These are phyloP conservation scores for Spizellomyces sp. DNA, from an alignment of 192 early-diverging fungal genomes.

Conservation along the genomic window DNA sequence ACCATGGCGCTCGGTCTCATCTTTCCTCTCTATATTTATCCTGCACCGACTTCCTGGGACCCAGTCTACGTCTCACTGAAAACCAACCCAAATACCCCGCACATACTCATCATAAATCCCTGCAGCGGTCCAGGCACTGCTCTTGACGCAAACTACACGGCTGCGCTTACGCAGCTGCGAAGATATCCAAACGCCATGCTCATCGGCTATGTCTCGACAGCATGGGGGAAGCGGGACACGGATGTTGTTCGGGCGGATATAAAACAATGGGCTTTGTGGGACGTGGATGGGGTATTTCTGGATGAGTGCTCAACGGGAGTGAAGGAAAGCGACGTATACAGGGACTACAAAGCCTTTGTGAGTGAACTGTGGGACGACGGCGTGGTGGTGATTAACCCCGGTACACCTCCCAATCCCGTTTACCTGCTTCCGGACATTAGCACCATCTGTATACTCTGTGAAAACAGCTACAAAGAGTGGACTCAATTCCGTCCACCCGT, in stretches of 20 bases:
- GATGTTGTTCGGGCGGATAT: background rate
- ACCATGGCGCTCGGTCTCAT: background rate
- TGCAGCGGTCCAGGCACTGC: background rate
- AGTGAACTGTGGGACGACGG: background rate
- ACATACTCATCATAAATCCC: background rate
- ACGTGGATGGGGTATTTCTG: background rate
- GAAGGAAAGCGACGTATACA: background rate
- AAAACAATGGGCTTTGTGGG: background rate
- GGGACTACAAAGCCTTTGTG: background rate
- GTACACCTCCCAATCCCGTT: background rate
- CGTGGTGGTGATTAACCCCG: background rate
- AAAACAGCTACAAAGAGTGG: background rate
- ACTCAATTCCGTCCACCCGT: background rate
- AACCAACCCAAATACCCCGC: background rate
- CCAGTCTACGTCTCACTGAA: background rate
- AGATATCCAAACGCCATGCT: background rate
- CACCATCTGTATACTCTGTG: background rate
- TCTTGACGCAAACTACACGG: background rate
- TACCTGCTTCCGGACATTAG: background rate
- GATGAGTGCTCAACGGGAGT: background rate
- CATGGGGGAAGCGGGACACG: background rate
- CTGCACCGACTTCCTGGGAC: background rate
- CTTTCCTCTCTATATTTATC: background rate
- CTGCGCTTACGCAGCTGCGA: background rate
- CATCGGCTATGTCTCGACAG: background rate